These are phyloP conservation scores for Pseudopyrenochaeta lycopersici DNA, from an alignment of 2,329 filamentous ascomycete genomes.

Conservation along the genomic window DNA sequence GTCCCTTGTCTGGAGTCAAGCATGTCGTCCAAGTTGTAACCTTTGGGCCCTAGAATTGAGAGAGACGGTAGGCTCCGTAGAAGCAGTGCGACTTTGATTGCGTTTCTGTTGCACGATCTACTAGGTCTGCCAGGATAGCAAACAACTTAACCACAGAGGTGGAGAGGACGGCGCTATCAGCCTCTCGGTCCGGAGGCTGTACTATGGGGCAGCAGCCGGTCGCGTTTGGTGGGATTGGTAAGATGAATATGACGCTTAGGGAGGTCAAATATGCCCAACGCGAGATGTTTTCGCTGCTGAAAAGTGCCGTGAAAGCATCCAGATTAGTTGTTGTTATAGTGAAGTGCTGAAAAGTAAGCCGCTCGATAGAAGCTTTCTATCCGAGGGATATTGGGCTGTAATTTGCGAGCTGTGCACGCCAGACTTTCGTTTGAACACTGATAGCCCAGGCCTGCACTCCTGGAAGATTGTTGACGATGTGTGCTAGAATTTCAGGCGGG, in stretches of 20 bases:
- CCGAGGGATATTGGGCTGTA: slow-evolving; percentile 6
- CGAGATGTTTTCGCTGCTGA: slow-evolving; percentile 4
- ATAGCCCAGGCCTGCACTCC: neutral
- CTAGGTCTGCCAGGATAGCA: slow-evolving; percentile 2
- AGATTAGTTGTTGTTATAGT: slow-evolving; percentile 6
- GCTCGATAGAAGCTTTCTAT: slow-evolving; percentile 12
- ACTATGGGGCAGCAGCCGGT: slow-evolving; percentile 3
- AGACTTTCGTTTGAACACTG: too few relatives aligned
- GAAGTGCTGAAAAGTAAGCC: slow-evolving; percentile 6
- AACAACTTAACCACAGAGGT: slow-evolving; percentile 4
- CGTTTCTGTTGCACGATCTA: neutral
- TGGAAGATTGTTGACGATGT: slow-evolving; percentile 4
- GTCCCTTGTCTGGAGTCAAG: neutral
- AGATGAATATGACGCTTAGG: slow-evolving; percentile 2
- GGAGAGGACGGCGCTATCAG: slow-evolving; percentile 8
- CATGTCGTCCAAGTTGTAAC: neutral
- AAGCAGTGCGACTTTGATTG: neutral
- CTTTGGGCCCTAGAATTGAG: neutral
- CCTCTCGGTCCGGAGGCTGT: slow-evolving; percentile 1
- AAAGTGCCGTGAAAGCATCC: slow-evolving; percentile 9
- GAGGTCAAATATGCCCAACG: neutral
- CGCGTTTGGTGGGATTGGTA: neutral
- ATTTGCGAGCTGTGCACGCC: neutral
- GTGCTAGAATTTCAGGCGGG: slow-evolving; percentile 7
- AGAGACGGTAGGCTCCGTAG: neutral